These are phyloP conservation scores for Gymnopilus dilepis DNA, from an alignment of 768 basidiomycete genomes.

Conservation along the genomic window DNA sequence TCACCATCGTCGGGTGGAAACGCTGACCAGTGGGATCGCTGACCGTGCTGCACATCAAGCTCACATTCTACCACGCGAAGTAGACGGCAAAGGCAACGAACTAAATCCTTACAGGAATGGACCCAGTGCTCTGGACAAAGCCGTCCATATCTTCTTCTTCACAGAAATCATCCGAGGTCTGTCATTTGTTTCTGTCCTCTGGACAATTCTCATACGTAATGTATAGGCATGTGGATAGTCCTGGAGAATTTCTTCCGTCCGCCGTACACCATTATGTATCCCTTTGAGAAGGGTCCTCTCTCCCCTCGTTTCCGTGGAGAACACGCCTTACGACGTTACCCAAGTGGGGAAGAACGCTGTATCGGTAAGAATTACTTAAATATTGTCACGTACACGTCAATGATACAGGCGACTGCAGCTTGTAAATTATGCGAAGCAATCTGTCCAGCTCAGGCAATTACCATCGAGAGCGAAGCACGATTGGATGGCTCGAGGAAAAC, in stretches of 20 bases:
- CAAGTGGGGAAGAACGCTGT: constrained; percentile 97
- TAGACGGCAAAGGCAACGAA: constrained; percentile 54
- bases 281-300: constrained; percentile 97
- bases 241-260: constrained; percentile 90
- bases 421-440: constrained; percentile 99
- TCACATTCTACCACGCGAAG: constrained; percentile 26
- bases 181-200: constrained; percentile 28
- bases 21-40: constrained; percentile 43
- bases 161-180: constrained; percentile 96
- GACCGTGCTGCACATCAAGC: constrained; percentile 33
- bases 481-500: constrained; percentile 95
- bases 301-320: constrained; percentile 99
- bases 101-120: constrained; percentile 77
- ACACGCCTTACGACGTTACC: constrained; percentile 95
- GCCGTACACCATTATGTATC: constrained; percentile 98
- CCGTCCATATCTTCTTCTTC: constrained; percentile 96
- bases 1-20: constrained; percentile 32
- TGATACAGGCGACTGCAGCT: constrained; percentile 51
- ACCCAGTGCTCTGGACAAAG: constrained; percentile 93
- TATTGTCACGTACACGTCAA: not conserved
- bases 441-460: constrained; percentile 98
- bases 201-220: constrained; percentile 20
- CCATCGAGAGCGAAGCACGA: constrained; percentile 97
- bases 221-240: constrained; percentile 96
- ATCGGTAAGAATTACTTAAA: constrained; percentile 74